These are phyloP conservation scores for Irineochytrium annulatum DNA, from an alignment of 192 early-diverging fungal genomes.

Conservation along the genomic window DNA sequence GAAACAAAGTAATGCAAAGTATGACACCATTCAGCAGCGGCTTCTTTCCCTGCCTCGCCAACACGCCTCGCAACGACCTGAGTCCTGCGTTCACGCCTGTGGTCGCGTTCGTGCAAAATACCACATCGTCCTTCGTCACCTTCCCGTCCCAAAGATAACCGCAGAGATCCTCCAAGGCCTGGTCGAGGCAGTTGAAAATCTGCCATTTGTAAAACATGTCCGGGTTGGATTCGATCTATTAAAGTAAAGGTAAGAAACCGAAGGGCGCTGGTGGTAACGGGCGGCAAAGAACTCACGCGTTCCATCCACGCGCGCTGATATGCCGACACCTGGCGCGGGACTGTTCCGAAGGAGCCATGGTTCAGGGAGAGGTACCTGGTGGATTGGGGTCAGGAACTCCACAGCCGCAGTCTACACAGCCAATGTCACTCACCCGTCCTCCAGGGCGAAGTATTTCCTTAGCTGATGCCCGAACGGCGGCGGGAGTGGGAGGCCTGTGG, in stretches of 20 bases:
- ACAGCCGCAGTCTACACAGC: background rate
- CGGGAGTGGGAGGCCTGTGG: background rate
- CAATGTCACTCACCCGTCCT: background rate
- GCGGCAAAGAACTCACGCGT: too few species aligned
- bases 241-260: background rate
- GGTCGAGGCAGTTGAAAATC: too few species aligned
- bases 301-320: too few species aligned
- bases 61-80: background rate
- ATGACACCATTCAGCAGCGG: too few species aligned
- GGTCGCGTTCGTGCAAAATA: constrained; percentile 53
- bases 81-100: constrained; percentile 52
- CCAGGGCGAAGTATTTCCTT: background rate
- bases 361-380: constrained; percentile 52
- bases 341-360: constrained; percentile 61
- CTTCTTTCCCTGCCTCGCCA: too few species aligned
- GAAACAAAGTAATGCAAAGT: too few species aligned
- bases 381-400: too few species aligned
- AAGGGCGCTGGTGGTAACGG: too few species aligned
- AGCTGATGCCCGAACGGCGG: background rate
- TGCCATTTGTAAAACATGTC: constrained; percentile 52
- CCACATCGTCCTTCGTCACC: too few species aligned
- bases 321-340: constrained; percentile 21
- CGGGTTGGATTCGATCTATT: constrained; percentile 27
- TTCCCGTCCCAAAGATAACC: too few species aligned
- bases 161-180: too few species aligned